These are phyloP conservation scores for Trametes sanguinea DNA, from an alignment of 768 basidiomycete species.

Conservation along the genomic window DNA sequence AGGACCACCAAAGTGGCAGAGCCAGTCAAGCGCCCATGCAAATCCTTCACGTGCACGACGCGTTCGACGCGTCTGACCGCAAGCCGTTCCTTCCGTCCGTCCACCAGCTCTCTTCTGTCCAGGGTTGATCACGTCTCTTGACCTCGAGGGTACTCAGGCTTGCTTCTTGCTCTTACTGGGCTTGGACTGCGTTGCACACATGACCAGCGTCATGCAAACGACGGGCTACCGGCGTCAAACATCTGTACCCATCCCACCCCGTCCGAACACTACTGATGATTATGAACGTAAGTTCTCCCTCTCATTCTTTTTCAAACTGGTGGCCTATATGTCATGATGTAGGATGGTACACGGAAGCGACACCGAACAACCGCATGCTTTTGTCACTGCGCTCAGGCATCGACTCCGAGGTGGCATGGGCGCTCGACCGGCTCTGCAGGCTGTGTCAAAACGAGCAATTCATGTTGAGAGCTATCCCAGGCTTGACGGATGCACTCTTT, in stretches of 20 bases:
- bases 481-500: slow-evolving; percentile 80
- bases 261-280: slow-evolving; percentile 57
- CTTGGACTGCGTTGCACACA: neutral
- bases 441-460: slow-evolving; percentile 82
- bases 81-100: neutral
- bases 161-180: too few relatives aligned
- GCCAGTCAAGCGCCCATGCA: slow-evolving; percentile 7
- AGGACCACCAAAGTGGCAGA: slow-evolving; percentile 3
- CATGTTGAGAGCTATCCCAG: slow-evolving; percentile 68
- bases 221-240: slow-evolving; percentile 19
- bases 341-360: slow-evolving; percentile 88
- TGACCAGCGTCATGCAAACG: neutral
- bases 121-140: neutral
- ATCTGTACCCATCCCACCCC: slow-evolving; percentile 39
- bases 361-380: slow-evolving; percentile 85
- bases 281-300: slow-evolving; percentile 60
- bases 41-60: slow-evolving; percentile 21
- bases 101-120: neutral
- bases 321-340: neutral
- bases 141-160: too few relatives aligned
- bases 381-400: slow-evolving; percentile 86
- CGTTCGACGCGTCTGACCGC: slow-evolving; percentile 18
- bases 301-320: neutral
- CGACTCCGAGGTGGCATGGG: slow-evolving; percentile 82
- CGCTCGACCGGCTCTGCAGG: slow-evolving; percentile 81